Conservation (phyloP, 2,329 filamentous ascomycete genomes). For the Aspergillus fumigatus region DNA sequence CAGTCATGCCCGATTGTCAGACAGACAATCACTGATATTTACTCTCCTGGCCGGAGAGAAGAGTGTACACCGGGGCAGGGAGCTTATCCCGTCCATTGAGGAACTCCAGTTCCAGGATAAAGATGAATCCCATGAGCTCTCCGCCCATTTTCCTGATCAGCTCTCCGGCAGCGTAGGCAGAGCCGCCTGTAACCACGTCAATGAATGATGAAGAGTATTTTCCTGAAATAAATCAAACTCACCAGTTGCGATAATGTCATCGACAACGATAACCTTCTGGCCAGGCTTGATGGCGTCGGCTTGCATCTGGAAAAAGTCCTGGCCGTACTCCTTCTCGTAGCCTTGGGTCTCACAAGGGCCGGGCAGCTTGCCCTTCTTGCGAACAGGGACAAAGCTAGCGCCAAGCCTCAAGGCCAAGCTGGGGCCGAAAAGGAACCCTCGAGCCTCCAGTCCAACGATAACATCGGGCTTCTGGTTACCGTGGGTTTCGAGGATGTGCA, state of each 20-base stretch:
- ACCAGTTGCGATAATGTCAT: slow-evolving; percentile 99
- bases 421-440: slow-evolving; percentile 93
- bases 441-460: slow-evolving; percentile 86
- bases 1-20: neutral
- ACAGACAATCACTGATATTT: slow-evolving; percentile 4
- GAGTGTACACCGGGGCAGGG: slow-evolving; percentile 73
- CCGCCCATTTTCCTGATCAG: slow-evolving; percentile 85
- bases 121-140: slow-evolving; percentile 80
- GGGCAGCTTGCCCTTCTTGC: slow-evolving; percentile 94
- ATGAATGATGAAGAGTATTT: neutral
- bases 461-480: slow-evolving; percentile 69
- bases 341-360: slow-evolving; percentile 79
- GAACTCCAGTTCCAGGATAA: slow-evolving; percentile 93
- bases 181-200: slow-evolving; percentile 63
- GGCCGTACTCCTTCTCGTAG: slow-evolving; percentile 94
- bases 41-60: slow-evolving; percentile 62
- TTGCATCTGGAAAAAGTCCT: slow-evolving; percentile 96
- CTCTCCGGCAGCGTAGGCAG: slow-evolving; percentile 78
- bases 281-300: slow-evolving; percentile 75
- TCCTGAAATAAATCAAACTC: slow-evolving; percentile 31
- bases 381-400: slow-evolving; percentile 83
- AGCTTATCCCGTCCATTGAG: slow-evolving; percentile 90
- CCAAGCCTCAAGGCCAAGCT: slow-evolving; percentile 77
- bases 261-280: slow-evolving; percentile 87
- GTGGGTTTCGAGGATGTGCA: slow-evolving; percentile 68